phyloP scores from a whole-genome alignment of 2,329 filamentous ascomycete genomes.

The Exophiala calicioides region DNA sequence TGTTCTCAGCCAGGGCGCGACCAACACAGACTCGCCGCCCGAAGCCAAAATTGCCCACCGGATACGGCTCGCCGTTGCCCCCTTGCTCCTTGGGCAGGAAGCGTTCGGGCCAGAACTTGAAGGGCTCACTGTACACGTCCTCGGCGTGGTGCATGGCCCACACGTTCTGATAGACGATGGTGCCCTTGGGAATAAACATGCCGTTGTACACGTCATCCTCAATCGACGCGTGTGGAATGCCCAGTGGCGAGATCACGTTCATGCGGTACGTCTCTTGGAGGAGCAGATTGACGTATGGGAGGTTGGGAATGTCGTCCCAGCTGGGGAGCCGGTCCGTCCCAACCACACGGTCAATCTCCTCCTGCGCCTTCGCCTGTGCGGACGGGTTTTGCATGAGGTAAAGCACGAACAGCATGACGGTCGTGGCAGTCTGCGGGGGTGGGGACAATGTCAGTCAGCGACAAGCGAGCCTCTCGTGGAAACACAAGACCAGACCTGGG shows the following conservation, averaged over 20 bases:
- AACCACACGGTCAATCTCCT: conserved; percentile 54
- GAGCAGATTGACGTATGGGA: conserved; percentile 56
- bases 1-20: conserved; percentile 35
- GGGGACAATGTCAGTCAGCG: conserved; percentile 40
- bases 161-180: conserved; percentile 8
- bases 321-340: conserved; percentile 50
- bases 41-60: conserved; percentile 56
- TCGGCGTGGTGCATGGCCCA: conserved; percentile 35
- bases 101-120: conserved; percentile 47
- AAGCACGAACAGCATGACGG: conserved; percentile 44
- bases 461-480: too few species aligned
- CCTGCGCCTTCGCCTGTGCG: conserved; percentile 47
- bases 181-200: conserved; percentile 26
- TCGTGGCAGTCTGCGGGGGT: too few species aligned
- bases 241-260: conserved; percentile 48
- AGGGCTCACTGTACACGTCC: conserved; percentile 41
- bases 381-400: conserved; percentile 45
- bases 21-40: conserved; percentile 54
- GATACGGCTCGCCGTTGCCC: conserved; percentile 44
- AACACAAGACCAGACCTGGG: background rate
- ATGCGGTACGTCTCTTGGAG: conserved; percentile 35
- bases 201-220: conserved; percentile 26
- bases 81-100: conserved; percentile 34
- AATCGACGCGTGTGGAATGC: conserved; percentile 25
- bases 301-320: conserved; percentile 48